phyloP scores from a whole-genome alignment of 306 rosid species.

The Calophaca sinica region DNA sequence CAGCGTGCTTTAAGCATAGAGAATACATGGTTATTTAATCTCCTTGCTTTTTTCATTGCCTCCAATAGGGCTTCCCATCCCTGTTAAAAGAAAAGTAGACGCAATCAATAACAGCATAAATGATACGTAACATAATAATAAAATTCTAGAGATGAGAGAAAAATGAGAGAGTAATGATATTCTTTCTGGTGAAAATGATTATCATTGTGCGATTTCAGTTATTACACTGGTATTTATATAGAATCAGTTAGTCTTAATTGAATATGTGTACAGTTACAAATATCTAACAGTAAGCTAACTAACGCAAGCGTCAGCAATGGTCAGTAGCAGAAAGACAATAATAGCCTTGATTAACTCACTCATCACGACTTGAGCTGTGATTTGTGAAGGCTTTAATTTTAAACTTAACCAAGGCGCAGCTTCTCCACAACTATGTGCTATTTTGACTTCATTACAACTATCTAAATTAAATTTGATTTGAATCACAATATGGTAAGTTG shows the following conservation, averaged over 20 bases:
- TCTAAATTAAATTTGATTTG: slow-evolving; percentile 26
- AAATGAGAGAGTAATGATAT: neutral
- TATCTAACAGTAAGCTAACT: neutral
- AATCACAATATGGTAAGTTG: slow-evolving; percentile 6
- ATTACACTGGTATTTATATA: neutral
- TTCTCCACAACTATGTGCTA: slow-evolving; percentile 8
- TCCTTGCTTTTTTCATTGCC: slow-evolving; percentile 96
- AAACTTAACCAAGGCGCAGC: slow-evolving; percentile 11
- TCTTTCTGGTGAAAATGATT: neutral
- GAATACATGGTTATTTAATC: slow-evolving; percentile 95
- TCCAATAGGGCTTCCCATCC: slow-evolving; percentile 89
- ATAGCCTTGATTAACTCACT: neutral
- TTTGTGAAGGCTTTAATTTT: slow-evolving; percentile 18
- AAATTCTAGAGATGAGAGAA: neutral
- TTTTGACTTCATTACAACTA: neutral
- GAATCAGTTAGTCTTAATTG: neutral
- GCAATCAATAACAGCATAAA: slow-evolving; percentile 26
- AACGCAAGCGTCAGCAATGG: neutral
- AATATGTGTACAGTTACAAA: no score
- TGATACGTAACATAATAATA: neutral
- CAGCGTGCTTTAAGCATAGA: slow-evolving; percentile 98
- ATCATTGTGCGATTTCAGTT: slow-evolving; percentile 4
- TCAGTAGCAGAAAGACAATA: neutral
- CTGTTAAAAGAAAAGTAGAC: slow-evolving; percentile 51
- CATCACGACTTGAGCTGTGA: neutral